These are phyloP conservation scores for Pseudohalonectria lignicola DNA, from an alignment of 2,329 filamentous ascomycete genomes.

Conservation along the genomic window DNA sequence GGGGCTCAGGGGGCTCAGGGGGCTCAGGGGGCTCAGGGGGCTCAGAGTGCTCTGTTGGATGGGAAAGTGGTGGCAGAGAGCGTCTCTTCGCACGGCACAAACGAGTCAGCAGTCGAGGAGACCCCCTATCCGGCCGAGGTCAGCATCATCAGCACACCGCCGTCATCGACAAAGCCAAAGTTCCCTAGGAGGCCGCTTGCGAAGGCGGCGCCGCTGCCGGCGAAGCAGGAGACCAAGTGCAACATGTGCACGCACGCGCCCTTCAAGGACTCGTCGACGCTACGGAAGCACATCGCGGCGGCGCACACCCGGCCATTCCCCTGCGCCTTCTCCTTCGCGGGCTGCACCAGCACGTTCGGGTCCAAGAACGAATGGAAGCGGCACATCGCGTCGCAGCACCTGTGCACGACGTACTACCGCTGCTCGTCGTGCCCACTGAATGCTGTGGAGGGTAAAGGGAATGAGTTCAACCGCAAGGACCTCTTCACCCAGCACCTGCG, in stretches of 20 bases:
- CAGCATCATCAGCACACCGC: constrained; percentile 15
- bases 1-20: no score
- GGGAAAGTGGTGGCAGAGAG: no score
- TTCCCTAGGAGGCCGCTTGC: constrained; percentile 37
- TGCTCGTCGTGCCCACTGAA: constrained; percentile 50
- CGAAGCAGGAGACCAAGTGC: constrained; percentile 52
- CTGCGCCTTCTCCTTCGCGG: constrained; percentile 77
- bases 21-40: no score
- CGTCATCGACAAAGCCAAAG: constrained; percentile 27
- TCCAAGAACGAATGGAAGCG: constrained; percentile 98
- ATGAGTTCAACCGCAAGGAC: constrained; percentile 87
- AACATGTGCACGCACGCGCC: constrained; percentile 51
- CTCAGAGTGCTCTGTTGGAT: no score
- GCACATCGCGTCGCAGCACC: constrained; percentile 83
- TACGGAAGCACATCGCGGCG: constrained; percentile 56
- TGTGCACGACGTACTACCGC: constrained; percentile 56
- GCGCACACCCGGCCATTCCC: constrained; percentile 66
- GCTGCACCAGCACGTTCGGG: constrained; percentile 72
- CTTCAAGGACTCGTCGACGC: constrained; percentile 55
- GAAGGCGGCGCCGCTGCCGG: constrained; percentile 25
- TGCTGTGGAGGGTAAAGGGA: constrained; percentile 43
- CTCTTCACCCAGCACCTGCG: constrained; percentile 90
- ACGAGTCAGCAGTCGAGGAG: constrained; percentile 29
- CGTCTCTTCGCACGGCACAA: constrained; percentile 25
- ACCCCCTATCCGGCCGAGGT: constrained; percentile 20